A percentile compares a stretch with the other conserved stretches of the same genome.
These are phyloP conservation scores for Tricholoma sp. DNA, from an alignment of 768 basidiomycete species.

Conservation along the genomic window DNA sequence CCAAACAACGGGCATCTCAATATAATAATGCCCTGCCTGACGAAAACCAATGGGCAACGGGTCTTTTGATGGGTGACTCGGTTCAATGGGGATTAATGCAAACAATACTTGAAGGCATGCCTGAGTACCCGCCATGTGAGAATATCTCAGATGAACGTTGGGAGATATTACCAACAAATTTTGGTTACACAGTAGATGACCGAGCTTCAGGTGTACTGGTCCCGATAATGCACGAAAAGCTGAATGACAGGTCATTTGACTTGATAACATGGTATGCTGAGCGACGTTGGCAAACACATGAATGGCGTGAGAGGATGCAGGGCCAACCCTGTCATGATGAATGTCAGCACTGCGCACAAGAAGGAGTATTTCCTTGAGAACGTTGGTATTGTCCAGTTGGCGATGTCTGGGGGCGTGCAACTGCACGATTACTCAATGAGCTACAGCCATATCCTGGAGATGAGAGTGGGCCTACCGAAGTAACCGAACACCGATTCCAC, in stretches of 20 bases:
- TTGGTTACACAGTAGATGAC: too few relatives aligned
- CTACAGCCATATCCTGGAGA: background rate
- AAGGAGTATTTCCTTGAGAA: background rate
- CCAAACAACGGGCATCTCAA: background rate
- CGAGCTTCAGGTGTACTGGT: too few relatives aligned
- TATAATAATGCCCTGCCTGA: background rate
- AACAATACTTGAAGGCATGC: background rate
- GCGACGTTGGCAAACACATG: background rate
- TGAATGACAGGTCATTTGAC: background rate
- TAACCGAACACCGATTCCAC: background rate
- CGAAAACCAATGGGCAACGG: background rate
- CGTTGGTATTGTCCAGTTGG: background rate
- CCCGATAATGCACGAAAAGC: too few relatives aligned
- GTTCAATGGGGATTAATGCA: background rate
- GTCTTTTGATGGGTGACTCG: background rate
- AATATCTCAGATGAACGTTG: too few relatives aligned
- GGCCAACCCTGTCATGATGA: background rate
- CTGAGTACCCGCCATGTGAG: background rate
- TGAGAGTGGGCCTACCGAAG: background rate
- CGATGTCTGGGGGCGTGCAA: background rate
- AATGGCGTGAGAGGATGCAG: background rate
- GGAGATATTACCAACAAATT: too few relatives aligned
- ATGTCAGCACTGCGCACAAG: background rate
- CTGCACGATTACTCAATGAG: background rate
- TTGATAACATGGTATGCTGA: background rate